phyloP scores from a whole-genome alignment of 208 protist genomes.

The Wallacemonas sp. region DNA sequence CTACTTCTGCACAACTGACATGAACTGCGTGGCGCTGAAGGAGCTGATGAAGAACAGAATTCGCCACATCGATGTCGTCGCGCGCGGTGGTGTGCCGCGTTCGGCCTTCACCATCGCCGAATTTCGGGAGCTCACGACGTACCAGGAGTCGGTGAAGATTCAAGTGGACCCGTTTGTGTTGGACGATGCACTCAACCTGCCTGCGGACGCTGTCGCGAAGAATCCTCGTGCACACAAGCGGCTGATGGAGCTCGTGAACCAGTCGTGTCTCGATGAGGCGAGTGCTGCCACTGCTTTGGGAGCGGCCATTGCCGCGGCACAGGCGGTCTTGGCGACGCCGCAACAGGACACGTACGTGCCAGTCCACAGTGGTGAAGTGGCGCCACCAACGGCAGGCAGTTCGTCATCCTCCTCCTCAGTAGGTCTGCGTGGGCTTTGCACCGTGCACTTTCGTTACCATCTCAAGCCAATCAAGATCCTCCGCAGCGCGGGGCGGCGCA shows the following conservation, averaged over 20 bases:
- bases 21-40: conserved; percentile 79
- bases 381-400: background rate
- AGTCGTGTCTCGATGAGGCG: conserved; percentile 16
- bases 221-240: conserved; percentile 75
- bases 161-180: conserved; percentile 69
- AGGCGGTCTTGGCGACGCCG: conserved; percentile 19
- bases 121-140: conserved; percentile 93
- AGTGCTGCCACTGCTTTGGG: conserved; percentile 15
- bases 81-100: conserved; percentile 86
- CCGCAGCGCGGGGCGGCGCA: conserved; percentile 33
- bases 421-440: conserved; percentile 46
- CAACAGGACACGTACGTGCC: conserved; percentile 3
- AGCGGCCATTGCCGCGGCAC: conserved; percentile 24
- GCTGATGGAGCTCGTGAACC: conserved; percentile 80
- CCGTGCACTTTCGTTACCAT: conserved; percentile 71
- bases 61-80: conserved; percentile 77
- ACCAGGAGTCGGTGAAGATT: conserved; percentile 68
- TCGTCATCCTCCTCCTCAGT: background rate
- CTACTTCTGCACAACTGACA: conserved; percentile 90
- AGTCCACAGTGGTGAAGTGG: background rate
- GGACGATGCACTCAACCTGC: conserved; percentile 27
- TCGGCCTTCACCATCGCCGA: conserved; percentile 95
- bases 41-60: conserved; percentile 82
- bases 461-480: conserved; percentile 70
- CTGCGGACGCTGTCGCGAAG: conserved; percentile 16